phyloP scores from a whole-genome alignment of 2,329 filamentous ascomycete genomes.

The Hymenoscyphus occultus region DNA sequence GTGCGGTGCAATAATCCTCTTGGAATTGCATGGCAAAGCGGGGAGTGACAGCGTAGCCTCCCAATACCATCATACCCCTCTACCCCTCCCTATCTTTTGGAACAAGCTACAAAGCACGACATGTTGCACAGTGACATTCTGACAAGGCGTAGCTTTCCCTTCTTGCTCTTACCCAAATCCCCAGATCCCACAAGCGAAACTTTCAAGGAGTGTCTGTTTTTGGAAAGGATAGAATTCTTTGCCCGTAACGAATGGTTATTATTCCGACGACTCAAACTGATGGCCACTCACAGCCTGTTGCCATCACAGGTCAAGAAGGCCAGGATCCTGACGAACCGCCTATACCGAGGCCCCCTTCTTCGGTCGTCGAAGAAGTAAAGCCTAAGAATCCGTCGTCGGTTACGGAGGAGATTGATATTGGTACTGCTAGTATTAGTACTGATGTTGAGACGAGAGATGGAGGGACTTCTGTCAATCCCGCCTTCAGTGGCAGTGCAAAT shows the following conservation, averaged over 20 bases:
- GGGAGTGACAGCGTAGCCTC: conserved; percentile 6
- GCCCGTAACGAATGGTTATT: conserved; percentile 26
- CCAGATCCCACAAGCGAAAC: background rate
- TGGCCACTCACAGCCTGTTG: conserved; percentile 24
- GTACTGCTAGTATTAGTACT: conserved; percentile 10
- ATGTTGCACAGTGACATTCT: conserved; percentile 1
- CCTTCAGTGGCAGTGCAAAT: conserved; percentile 30
- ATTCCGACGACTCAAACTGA: conserved; percentile 18
- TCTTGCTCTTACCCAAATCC: background rate
- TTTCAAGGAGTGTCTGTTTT: background rate
- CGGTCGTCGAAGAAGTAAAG: conserved; percentile 7
- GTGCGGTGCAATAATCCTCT: conserved; percentile 2
- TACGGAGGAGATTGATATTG: conserved; percentile 1
- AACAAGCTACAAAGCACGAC: background rate
- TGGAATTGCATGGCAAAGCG: conserved; percentile 15
- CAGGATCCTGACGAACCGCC: conserved; percentile 23
- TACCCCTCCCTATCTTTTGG: background rate
- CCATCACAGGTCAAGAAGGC: conserved; percentile 19
- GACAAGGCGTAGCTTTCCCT: background rate
- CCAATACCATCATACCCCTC: background rate
- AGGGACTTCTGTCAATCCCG: background rate
- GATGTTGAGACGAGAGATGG: conserved; percentile 17
- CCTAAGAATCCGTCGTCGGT: conserved; percentile 10
- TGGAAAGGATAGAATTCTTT: background rate
- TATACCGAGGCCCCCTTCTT: conserved; percentile 19